Evolutionary conservation across 345 rosid species (phyloP), one percentile per base, ranked within the genome.

Genomic region (Reutealis trisperma): DNA sequence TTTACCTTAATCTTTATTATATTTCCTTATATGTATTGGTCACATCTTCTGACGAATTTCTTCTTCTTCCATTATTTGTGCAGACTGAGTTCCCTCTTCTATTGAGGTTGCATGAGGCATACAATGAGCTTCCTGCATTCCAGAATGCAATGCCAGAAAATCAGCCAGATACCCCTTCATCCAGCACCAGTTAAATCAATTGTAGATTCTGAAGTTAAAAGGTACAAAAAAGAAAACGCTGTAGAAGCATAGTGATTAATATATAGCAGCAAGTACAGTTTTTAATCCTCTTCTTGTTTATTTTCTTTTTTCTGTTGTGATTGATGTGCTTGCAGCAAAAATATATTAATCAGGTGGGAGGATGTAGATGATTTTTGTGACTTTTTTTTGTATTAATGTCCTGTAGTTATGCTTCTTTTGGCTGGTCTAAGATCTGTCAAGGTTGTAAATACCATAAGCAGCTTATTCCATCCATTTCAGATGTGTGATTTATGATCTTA

Each of bases 1-100:
- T 63, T 47, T 51, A 16, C 14, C 47, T 47, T 2, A 44, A 5
- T 11, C 18, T 32, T 21, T 57, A 10, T 27, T 22, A 57, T 34
- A 25, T 61, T 73, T 54, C 58, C 59, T 8, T 54, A 18, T 54
- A 18, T 6, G 8, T 16, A 54, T 1, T 54, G 59, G 15, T 37
- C 3, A 34, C 37, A 34, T 34, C 37, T 34, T 34, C 37, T 34
- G 37, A 34, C 37, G 4, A 34, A 34, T 30, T 54, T 41, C 18
- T 19, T 42, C 22, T 27, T 67, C 37, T 41, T 71, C 19, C 1
- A 41, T 65, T 37, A 5, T 65, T 64, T 82, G 59, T 78, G 80
- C 80, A 91, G 97, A 81, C 84, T 54, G 83, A 85, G 12, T 92
- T 81, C 83, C 96, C 93, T 12, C 81, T 87, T 71, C 84, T 92